Evolutionary conservation across 116 monocot genomes (phyloP).

Genomic region (Posidonia oceanica): DNA sequence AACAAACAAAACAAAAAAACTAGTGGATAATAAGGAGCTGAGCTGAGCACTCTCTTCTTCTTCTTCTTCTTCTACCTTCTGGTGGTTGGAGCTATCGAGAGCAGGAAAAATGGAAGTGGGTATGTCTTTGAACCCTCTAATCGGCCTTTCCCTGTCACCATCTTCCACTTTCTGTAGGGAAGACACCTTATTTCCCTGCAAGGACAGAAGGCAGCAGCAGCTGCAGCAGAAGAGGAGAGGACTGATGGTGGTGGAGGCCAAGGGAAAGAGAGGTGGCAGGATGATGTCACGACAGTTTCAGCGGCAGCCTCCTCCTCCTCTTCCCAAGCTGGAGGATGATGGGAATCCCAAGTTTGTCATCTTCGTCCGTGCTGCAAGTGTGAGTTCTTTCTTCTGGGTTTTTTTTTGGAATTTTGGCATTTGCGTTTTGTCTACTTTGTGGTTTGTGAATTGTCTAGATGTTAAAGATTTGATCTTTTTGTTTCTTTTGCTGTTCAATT

Average conservation of each 20-base stretch:
- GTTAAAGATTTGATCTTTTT: neutral
- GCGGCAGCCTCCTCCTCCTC: constrained; percentile 37
- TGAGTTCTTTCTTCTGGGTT: constrained; percentile 9
- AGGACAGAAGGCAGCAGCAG: neutral
- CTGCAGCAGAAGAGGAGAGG: constrained; percentile 6
- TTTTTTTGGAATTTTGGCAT: too few relatives aligned
- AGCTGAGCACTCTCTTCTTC: too few relatives aligned
- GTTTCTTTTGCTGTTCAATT: neutral
- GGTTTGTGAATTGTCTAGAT: too few relatives aligned
- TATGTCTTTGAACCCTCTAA: constrained; percentile 20
- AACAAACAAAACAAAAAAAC: neutral
- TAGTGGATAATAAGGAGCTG: too few relatives aligned
- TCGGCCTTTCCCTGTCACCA: constrained; percentile 5
- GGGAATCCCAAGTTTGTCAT: constrained; percentile 86
- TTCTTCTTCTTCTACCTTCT: too few relatives aligned
- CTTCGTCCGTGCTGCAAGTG: constrained; percentile 75
- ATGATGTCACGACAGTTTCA: constrained; percentile 35
- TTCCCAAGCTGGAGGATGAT: constrained; percentile 83
- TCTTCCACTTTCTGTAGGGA: neutral
- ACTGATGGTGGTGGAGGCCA: constrained; percentile 61
- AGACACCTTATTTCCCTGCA: neutral
- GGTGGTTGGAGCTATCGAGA: neutral
- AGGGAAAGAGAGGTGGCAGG: constrained; percentile 47
- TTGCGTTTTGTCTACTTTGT: too few relatives aligned
- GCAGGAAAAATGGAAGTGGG: constrained; percentile 9